A percentile compares a stretch with the other conserved stretches of the same genome.
These are phyloP conservation scores for Adiantum capillusveneris DNA, from an alignment of 75 land plant species.

Conservation along the genomic window DNA sequence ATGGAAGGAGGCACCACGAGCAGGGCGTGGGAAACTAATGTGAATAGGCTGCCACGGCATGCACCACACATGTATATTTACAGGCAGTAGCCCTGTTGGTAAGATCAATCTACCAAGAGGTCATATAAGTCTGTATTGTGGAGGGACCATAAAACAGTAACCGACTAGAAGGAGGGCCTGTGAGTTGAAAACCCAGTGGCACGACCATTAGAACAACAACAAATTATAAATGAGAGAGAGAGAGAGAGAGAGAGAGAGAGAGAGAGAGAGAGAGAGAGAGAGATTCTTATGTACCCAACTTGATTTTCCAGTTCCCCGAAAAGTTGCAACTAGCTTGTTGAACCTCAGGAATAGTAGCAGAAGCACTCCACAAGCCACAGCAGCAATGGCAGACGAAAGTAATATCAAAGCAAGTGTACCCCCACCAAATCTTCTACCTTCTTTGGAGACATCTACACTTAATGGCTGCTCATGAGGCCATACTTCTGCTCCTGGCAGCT, in stretches of 20 bases:
- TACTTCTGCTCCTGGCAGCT: neutral
- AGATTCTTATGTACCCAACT: conserved; percentile 35
- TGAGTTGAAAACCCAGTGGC: too few species aligned
- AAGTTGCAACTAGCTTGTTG: conserved; percentile 29
- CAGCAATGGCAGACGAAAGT: conserved; percentile 44
- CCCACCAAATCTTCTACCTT: conserved; percentile 34
- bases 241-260: conserved; percentile 8
- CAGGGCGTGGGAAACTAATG: too few species aligned
- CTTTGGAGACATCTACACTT: conserved; percentile 42
- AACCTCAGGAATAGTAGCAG: conserved; percentile 31
- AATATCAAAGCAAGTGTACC: conserved; percentile 47
- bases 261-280: conserved; percentile 26
- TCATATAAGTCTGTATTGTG: too few species aligned
- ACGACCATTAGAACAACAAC: too few species aligned
- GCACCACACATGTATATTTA: too few species aligned
- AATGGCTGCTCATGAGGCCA: conserved; percentile 31
- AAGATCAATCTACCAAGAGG: too few species aligned
- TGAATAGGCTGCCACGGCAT: too few species aligned
- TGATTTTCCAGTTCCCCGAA: conserved; percentile 42
- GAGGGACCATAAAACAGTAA: too few species aligned
- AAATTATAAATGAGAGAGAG: too few species aligned
- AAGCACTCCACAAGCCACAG: conserved; percentile 40
- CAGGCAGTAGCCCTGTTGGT: too few species aligned
- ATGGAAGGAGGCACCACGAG: too few species aligned
- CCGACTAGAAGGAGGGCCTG: too few species aligned